Evolutionary conservation across 2,329 filamentous ascomycete species (phyloP), one percentile per base, ranked within the genome.

Genomic region (Rhynchosporium secalis): DNA sequence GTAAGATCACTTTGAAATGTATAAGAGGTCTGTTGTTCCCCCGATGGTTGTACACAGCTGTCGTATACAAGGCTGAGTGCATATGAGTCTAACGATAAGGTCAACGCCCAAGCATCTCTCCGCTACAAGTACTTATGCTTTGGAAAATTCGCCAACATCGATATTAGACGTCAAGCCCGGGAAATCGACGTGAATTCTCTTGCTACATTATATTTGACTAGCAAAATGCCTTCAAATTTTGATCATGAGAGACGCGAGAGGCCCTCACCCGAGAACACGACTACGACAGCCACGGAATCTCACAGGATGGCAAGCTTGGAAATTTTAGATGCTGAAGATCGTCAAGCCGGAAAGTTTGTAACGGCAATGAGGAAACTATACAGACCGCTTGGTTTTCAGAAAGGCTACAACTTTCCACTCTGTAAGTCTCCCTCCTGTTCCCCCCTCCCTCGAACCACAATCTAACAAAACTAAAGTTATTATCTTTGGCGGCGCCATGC

Each of bases 311-410:
- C 10, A 28, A 7, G n/a, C 9, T 28, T 15, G 9, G 15, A 13
- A 1, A 20, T 36, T 54, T 54, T 31, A 31, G 26, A 12, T n/a
- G 3, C 43, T 9, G 7, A 6, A 31, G 2, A 20, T 15, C 31
- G 15, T 5, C 3, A 36, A 26, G 31, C 31, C 20, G 45, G 45
- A 20, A 36, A 41, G 33, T 60, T 63, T 13, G 52, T 55, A 6
- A 55, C 6, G 1, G 47, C 26, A 15, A 61, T 63, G 62, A 60
- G 62, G 15, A 66, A 62, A 29, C 41, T 89, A 80, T 70, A 90
- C 82, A 71, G 86, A 86, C 8, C 86, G 84, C 64, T 90, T 84
- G n/a, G 84, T 78, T 62, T 83, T 77, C 55, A 80, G 73, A 54
- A 88, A 73, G 59, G 86, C 85, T 65, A 84, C 79, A 36, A 82